Evolutionary conservation across 2,329 filamentous ascomycete genomes (phyloP).

Genomic region (Fusarium transvaalense): DNA sequence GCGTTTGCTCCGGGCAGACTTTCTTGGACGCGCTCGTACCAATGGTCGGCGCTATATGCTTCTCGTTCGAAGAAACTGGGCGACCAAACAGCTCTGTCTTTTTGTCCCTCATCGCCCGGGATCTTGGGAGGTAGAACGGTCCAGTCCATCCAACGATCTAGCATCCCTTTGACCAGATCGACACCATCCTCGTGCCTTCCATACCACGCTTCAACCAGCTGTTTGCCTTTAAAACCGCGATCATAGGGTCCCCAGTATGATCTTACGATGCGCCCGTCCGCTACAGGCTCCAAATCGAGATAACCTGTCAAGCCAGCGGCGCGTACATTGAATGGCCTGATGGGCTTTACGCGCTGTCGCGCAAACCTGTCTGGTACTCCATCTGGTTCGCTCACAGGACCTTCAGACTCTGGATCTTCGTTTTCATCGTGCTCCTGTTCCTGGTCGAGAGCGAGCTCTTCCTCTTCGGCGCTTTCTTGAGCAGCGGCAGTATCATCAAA

Average conservation of each 20-base stretch:
- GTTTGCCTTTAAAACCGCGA: conserved; percentile 50
- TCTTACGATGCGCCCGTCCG: conserved; percentile 51
- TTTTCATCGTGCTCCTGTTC: conserved; percentile 43
- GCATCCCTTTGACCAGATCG: conserved; percentile 53
- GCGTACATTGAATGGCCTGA: conserved; percentile 43
- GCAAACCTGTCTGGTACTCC: conserved; percentile 49
- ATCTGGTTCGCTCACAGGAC: conserved; percentile 43
- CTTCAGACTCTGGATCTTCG: conserved; percentile 49
- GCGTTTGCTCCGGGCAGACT: conserved; percentile 27
- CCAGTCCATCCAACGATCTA: conserved; percentile 58
- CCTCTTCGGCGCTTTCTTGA: conserved; percentile 53
- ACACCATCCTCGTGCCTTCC: conserved; percentile 55
- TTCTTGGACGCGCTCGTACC: conserved; percentile 45
- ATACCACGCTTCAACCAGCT: conserved; percentile 57
- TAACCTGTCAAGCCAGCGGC: conserved; percentile 45
- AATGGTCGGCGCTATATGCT: conserved; percentile 50
- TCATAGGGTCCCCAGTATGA: conserved; percentile 55
- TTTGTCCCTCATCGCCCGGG: conserved; percentile 46
- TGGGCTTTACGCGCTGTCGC: conserved; percentile 45
- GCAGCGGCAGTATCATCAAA: conserved; percentile 50
- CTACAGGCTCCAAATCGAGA: conserved; percentile 53
- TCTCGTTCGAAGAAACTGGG: conserved; percentile 53
- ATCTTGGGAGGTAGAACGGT: conserved; percentile 56
- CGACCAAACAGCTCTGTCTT: conserved; percentile 57
- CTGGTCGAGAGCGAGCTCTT: conserved; percentile 44